Evolutionary conservation across 208 protist species (phyloP).

Genomic region (Acanthamoeba quina): DNA sequence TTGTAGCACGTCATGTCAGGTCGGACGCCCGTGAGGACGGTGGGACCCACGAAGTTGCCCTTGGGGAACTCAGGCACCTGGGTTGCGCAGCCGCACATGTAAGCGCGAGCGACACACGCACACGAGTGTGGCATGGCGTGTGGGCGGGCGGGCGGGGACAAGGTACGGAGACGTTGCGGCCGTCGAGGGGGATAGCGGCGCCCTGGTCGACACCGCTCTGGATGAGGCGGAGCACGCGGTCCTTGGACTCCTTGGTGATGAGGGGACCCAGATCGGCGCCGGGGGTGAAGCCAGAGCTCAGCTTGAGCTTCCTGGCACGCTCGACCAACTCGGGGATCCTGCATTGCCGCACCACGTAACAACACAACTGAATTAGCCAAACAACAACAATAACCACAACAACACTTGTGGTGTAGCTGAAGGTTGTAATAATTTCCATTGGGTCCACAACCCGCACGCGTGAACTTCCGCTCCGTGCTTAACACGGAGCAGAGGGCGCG

Average conservation of each 20-base stretch:
- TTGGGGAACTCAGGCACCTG: constrained; percentile 86
- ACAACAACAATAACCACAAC: neutral
- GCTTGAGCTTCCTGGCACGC: constrained; percentile 85
- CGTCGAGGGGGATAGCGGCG: constrained; percentile 89
- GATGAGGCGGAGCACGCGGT: constrained; percentile 90
- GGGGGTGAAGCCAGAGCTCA: constrained; percentile 79
- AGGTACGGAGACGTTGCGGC: constrained; percentile 78
- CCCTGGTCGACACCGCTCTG: constrained; percentile 86
- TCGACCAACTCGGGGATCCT: constrained; percentile 89
- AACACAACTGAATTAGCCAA: too few relatives aligned
- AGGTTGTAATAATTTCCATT: neutral
- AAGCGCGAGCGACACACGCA: constrained; percentile 19
- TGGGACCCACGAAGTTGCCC: constrained; percentile 95
- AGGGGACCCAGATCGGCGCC: constrained; percentile 91
- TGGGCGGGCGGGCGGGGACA: neutral
- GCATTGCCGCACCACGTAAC: neutral
- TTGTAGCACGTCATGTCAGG: constrained; percentile 91
- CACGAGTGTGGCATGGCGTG: constrained; percentile 71
- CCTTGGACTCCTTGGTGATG: constrained; percentile 89
- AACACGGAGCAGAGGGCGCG: neutral
- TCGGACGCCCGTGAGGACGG: constrained; percentile 91
- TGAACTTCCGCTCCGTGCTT: neutral
- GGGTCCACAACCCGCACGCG: neutral
- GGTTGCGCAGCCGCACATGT: neutral
- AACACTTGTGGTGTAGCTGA: neutral